Conservation (phyloP, 73 alveolate species). For the Stentor coeruleus region DNA sequence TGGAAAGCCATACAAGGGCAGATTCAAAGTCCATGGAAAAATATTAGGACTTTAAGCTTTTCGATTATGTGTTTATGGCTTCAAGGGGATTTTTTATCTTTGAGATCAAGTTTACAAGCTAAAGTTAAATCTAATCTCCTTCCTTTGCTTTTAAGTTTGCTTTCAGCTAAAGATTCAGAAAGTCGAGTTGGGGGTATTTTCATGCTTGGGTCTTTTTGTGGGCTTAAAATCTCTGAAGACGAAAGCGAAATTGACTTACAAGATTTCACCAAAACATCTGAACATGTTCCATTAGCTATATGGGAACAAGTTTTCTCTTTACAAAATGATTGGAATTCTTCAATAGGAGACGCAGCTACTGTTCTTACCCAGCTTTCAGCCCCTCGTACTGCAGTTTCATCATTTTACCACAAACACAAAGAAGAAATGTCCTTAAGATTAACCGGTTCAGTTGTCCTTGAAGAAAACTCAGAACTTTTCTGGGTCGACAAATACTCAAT, state of each 20-base stretch:
- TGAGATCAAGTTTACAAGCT: slow-evolving; percentile 29
- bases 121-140: slow-evolving; percentile 33
- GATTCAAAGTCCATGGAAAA: slow-evolving; percentile 47
- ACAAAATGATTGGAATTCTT: slow-evolving; percentile 59
- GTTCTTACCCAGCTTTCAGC: slow-evolving; percentile 56
- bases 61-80: slow-evolving; percentile 43
- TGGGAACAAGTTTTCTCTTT: slow-evolving; percentile 61
- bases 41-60: slow-evolving; percentile 37
- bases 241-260: neutral
- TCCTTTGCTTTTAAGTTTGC: slow-evolving; percentile 35
- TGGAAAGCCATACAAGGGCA: slow-evolving; percentile 43
- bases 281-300: slow-evolving; percentile 34
- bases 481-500: slow-evolving; percentile 14
- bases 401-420: neutral
- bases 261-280: slow-evolving; percentile 33
- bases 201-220: slow-evolving; percentile 65
- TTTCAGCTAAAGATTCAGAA: slow-evolving; percentile 49
- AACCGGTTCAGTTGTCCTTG: neutral
- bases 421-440: slow-evolving; percentile 23
- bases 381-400: slow-evolving; percentile 39
- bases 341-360: slow-evolving; percentile 54
- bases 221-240: slow-evolving; percentile 40
- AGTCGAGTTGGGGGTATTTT: slow-evolving; percentile 58
- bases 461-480: neutral
- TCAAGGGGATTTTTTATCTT: slow-evolving; percentile 22